Evolutionary conservation across 306 rosid genomes (phyloP), one percentile per base, ranked within the genome.

Genomic region (Arachis stenosperma): DNA sequence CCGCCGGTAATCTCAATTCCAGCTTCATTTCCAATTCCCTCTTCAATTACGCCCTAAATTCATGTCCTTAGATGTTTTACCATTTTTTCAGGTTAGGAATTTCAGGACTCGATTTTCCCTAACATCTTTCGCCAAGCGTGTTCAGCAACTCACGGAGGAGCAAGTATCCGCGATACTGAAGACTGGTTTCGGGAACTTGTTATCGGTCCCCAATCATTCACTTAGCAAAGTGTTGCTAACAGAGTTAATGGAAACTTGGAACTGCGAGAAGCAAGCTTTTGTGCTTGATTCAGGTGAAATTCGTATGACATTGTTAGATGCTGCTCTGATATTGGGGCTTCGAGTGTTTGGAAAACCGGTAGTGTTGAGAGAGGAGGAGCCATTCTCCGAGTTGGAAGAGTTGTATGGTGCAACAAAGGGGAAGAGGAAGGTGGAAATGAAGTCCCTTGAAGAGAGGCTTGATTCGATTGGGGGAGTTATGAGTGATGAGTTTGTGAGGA

Each of bases 161-260:
- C 87, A 84, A 62, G 63, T 63, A 69, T 44, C 63, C 2, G 82
- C 69, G 1, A 73, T 84, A 12, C 6, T 50, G 2, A 50, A 10
- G 47, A 52, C 78, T 2, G 84, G 87, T 6, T 80, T 84, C 9
- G 84, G 87, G 30, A 73, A 56, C 54, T 65, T 84, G 44, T 62
- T 84, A 6, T 44, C 27, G n/a, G 55, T 80, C 64, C 84, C 87
- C 3, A 84, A 84, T 47, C 75, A 73, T 27, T 8, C 65, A 2
- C 68, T 84, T 0, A 84, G 74, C 75, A 84, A 52, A 59, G 52
- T 73, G 42, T 59, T 77, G 17, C 55, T 84, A 41, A 68, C 75
- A 0, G 87, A 84, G 59, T 22, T 84, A 7, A 84, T 84, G 75
- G 87, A 84, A 8, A 77, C 78, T 6, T 84, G 87, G 87, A 57